Conservation (phyloP, 495 filamentous ascomycete genomes). For the Penicillium psychrofluorescens region DNA sequence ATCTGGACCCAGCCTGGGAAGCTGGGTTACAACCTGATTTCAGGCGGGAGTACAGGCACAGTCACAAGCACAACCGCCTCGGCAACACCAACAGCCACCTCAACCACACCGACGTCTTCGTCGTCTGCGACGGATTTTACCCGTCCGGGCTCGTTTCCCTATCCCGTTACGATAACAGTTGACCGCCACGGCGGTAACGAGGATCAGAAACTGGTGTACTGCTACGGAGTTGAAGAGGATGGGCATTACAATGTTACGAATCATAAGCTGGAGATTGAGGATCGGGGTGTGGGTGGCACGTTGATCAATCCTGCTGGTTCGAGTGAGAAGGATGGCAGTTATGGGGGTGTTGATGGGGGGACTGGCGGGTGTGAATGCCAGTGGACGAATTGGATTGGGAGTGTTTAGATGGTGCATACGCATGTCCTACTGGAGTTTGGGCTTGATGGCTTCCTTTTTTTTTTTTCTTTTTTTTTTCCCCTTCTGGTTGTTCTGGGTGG, state of each 20-base stretch:
- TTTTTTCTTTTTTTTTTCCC: no score
- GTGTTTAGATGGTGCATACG: not conserved
- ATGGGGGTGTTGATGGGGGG: constrained; percentile 62
- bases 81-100: constrained; percentile 13
- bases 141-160: constrained; percentile 73
- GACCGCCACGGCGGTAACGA: constrained; percentile 72
- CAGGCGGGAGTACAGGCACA: constrained; percentile 7
- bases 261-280: constrained; percentile 49
- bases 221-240: constrained; percentile 51
- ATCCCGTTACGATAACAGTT: constrained; percentile 71
- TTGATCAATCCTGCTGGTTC: constrained; percentile 48
- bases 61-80: constrained; percentile 4
- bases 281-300: constrained; percentile 51
- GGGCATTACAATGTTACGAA: constrained; percentile 43
- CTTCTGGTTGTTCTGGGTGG: no score
- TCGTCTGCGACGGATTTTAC: constrained; percentile 47
- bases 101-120: constrained; percentile 12
- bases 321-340: constrained; percentile 26
- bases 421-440: no score
- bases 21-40: constrained; percentile 36
- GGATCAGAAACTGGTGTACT: constrained; percentile 60
- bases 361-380: constrained; percentile 66
- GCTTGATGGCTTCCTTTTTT: no score
- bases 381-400: constrained; percentile 58
- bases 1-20: constrained; percentile 67